A percentile compares a stretch with the other conserved stretches of the same genome.
Conservation (phyloP, 2,329 filamentous ascomycete genomes). For the Penicillium nordicum region DNA sequence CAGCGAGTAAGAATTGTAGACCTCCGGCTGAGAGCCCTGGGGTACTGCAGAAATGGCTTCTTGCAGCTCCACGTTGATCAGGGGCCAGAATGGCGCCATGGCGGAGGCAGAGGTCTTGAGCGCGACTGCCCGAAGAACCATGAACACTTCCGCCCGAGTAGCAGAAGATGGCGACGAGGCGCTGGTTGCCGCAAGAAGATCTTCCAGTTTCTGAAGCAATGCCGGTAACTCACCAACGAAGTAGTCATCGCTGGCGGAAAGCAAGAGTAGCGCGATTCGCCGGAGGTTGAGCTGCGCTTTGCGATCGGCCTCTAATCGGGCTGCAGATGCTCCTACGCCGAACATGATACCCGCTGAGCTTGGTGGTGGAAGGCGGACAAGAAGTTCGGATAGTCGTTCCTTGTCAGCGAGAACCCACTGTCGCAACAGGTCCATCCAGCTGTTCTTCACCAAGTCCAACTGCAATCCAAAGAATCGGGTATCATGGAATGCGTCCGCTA, state of each 20-base stretch:
- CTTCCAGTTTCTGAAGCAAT: conserved; percentile 79
- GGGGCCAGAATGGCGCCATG: conserved; percentile 81
- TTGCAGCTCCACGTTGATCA: conserved; percentile 82
- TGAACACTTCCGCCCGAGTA: conserved; percentile 83
- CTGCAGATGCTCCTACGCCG: conserved; percentile 92
- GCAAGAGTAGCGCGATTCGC: conserved; percentile 72
- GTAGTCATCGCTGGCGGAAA: conserved; percentile 72
- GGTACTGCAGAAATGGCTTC: conserved; percentile 72
- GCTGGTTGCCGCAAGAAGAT: conserved; percentile 76
- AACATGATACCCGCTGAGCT: conserved; percentile 96
- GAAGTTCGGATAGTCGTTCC: conserved; percentile 76
- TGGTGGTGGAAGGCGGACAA: conserved; percentile 75
- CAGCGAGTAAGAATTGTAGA: conserved; percentile 71
- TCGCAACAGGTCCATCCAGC: conserved; percentile 78
- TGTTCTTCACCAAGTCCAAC: conserved; percentile 61
- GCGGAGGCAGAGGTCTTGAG: conserved; percentile 77
- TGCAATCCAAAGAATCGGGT: conserved; percentile 74
- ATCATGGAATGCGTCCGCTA: conserved; percentile 90
- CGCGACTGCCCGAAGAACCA: conserved; percentile 77
- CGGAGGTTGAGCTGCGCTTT: conserved; percentile 88
- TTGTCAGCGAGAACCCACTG: conserved; percentile 87
- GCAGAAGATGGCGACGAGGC: conserved; percentile 89
- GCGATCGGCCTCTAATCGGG: conserved; percentile 88
- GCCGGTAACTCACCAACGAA: conserved; percentile 72
- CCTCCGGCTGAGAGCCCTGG: conserved; percentile 66